These are phyloP conservation scores for Russula olivacea DNA, from an alignment of 768 basidiomycete genomes.

Conservation along the genomic window DNA sequence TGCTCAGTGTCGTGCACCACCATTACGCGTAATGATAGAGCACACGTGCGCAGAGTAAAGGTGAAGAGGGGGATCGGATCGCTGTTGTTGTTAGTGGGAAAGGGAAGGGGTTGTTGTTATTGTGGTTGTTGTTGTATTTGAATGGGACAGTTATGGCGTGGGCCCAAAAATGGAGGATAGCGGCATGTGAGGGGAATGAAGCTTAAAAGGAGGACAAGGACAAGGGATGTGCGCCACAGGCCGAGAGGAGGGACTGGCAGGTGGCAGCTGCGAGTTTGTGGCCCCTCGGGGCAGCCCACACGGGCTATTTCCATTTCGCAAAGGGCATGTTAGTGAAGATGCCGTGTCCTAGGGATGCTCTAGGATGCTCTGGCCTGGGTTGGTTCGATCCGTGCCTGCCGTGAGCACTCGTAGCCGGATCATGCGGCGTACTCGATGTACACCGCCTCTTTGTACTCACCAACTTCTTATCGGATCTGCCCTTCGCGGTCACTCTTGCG, in stretches of 20 bases:
- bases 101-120: background rate
- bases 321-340: background rate
- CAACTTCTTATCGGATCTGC: constrained; percentile 20
- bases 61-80: background rate
- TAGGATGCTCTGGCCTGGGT: background rate
- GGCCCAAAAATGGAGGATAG: constrained; percentile 8
- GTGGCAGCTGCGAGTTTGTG: constrained; percentile 17
- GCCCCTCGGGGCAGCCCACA: constrained; percentile 4
- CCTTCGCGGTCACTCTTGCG: constrained; percentile 4
- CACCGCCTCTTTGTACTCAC: constrained; percentile 20
- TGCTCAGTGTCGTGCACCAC: constrained; percentile 11
- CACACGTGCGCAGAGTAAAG: background rate
- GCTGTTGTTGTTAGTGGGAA: background rate
- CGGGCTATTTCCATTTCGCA: constrained; percentile 1
- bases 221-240: constrained; percentile 20
- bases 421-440: constrained; percentile 21
- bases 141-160: background rate
- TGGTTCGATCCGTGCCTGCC: constrained; percentile 22
- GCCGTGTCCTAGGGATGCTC: constrained; percentile 14
- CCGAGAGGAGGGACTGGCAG: constrained; percentile 2
- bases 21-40: constrained; percentile 3
- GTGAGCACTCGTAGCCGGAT: constrained; percentile 18
- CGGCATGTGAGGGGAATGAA: constrained; percentile 2
- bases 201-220: constrained; percentile 22
- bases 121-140: background rate